Evolutionary conservation across 129 eudicot species (phyloP), one percentile per base, ranked within the genome.

Genomic region (Lactuca saligna): DNA sequence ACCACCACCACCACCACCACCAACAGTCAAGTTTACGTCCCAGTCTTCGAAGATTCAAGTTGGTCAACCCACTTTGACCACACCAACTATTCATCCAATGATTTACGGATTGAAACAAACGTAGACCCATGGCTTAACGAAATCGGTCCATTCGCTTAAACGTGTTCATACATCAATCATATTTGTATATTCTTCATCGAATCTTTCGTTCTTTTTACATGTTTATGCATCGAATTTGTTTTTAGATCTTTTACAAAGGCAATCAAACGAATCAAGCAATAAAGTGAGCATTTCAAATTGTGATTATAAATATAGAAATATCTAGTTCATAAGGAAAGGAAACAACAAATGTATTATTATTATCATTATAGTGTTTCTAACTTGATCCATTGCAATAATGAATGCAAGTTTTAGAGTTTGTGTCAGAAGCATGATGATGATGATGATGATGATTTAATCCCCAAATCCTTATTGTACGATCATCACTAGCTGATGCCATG

Each of bases 401-500:
- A 38, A 74, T 41, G 41, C 84, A 83, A 70, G 85, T 81, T 75
- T 73, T 70, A 51, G 63, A 66, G 53, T 78, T 82, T 72, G 72
- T n/a, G 44, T 82, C 65, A 35, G 38, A 4, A 35, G 38, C 51
- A 4, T 48, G 65, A 61, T 25, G 29, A 25, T 25, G 25, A 20
- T 20, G 25, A 20, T 20, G 29, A 25, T 25, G 29, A 25, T 74
- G 82, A 75, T 82, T 68, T 70, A 90, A 60, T 17, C 97, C 96
- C 97, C 97, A 91, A 54, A 88, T 74, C 10, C 97, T 80, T 33
- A 90, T 83, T 6, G 95, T 84, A 39, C 85, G 88, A 63, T 90
- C 97, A 69, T 90, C 95, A 72, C 97, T 82, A 7, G 91, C 89
- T 8, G 97, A 78, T 7, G 95, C 97, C 81, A 90, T 71, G 88